Evolutionary conservation across 1,139 yeast species (phyloP).

Genomic region (Yamadazyma diddensiae): DNA sequence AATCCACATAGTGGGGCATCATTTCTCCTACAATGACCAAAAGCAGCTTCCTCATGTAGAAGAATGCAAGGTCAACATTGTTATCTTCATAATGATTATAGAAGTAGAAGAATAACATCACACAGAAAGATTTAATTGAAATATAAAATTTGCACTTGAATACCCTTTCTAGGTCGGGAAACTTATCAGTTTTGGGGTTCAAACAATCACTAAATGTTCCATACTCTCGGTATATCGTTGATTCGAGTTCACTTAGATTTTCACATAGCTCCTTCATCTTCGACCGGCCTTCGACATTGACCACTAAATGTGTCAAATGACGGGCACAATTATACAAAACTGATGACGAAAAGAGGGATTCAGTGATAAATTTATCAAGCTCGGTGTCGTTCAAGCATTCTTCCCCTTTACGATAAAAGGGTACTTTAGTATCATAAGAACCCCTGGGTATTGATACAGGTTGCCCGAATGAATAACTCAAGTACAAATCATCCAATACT

Average conservation of each 20-base stretch:
- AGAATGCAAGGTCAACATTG: conserved; percentile 25
- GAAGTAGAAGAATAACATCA: conserved; percentile 38
- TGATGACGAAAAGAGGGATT: conserved; percentile 10
- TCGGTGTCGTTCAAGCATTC: conserved; percentile 20
- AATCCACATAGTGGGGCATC: conserved; percentile 39
- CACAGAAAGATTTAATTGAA: conserved; percentile 28
- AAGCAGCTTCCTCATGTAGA: conserved; percentile 35
- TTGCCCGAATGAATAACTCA: conserved; percentile 29
- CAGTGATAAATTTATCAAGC: conserved; percentile 23
- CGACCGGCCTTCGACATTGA: conserved; percentile 21
- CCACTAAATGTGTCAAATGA: conserved; percentile 16
- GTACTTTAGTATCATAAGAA: conserved; percentile 27
- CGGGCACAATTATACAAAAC: conserved; percentile 8
- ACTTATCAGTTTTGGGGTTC: conserved; percentile 16
- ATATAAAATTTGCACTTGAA: conserved; percentile 27
- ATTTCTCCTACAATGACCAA: conserved; percentile 29
- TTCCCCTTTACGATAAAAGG: conserved; percentile 23
- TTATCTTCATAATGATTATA: conserved; percentile 37
- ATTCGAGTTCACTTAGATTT: conserved; percentile 21
- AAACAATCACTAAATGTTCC: conserved; percentile 24
- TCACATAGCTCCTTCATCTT: conserved; percentile 23
- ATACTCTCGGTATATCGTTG: conserved; percentile 14
- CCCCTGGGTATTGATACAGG: conserved; percentile 20
- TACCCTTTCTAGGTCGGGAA: conserved; percentile 20
- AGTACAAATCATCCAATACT: conserved; percentile 23